Base-by-base conservation (phyloP, 108 stramenopile genomes). In the Skeletonema costatum region DNA sequence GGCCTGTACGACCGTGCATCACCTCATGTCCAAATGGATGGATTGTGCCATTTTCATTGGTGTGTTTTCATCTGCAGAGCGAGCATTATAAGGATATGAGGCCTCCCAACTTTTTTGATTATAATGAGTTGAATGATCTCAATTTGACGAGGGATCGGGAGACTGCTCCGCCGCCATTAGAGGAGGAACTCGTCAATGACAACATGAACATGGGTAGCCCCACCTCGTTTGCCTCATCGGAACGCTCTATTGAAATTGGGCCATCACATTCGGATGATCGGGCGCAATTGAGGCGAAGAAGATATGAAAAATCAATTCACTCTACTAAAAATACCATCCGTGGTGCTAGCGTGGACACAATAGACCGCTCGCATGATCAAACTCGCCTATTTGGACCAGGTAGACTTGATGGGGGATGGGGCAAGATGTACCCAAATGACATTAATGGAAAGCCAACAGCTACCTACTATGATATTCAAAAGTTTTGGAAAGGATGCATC, bases 21-120 rank as follows among this genome's bases (percentile, higher is more conserved):
- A 78, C 2, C 77, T 90, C 75, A 89, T 89, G 89, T 64, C 64
- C 64, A 94, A 94, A 76, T 94, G 88, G 83, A 77, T 90, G 82
- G 93, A 94, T 71, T 85, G 88, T 30, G 70, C 85, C 19, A 68
- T 76, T 4, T 85, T 86, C 51, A 65, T 86, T 42, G 82, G 53
- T 8, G 61, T 70, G 32, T 94, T 88, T 88, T 78, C 90, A 92
- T 78, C 60, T 89, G 80, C 93, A 92, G 75, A 75, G 75, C 39
- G 74, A 83, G 4, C 87, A 85, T 36, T 87, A 85, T 61, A 62
- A 74, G 2, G 30, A 48, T 29, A 89, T 90, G 76, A 83, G 77
- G 36, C 93, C 93, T 14, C 90, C 89, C 2, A 77, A 66, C 68
- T 94, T 78, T 67, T 85, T 69, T 63, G 87, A 93, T 68, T 82